Percentiles rank a stretch among this genome's conserved stretches.
These are phyloP conservation scores for Rhodotorula sp. DNA, from an alignment of 1,284 basidiomycete genomes.

Conservation along the genomic window DNA sequence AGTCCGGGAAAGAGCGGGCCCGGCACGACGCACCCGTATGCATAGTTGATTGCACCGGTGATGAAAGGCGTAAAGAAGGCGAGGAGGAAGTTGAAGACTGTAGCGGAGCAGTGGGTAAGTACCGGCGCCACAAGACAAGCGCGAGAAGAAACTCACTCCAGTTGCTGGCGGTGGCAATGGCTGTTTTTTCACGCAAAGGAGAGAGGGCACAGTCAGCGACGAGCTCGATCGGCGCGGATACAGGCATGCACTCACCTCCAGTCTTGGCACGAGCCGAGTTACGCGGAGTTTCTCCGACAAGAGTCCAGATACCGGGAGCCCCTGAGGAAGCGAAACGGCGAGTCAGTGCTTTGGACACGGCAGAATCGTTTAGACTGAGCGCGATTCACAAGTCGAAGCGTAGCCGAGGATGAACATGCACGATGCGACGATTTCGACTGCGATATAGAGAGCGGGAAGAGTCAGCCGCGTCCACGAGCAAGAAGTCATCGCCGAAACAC, in stretches of 20 bases:
- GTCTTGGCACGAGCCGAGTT: slow-evolving; percentile 73
- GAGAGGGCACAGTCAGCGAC: too few relatives aligned
- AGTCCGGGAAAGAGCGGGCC: rapidly evolving
- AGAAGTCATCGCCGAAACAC: slow-evolving; percentile 52
- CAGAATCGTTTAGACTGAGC: slow-evolving; percentile 30
- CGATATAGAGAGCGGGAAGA: too few relatives aligned
- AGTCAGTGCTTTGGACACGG: not conserved
- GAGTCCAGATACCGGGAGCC: slow-evolving; percentile 62
- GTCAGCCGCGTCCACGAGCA: not conserved
- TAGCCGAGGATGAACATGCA: slow-evolving; percentile 76
- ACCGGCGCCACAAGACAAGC: slow-evolving; percentile 52
- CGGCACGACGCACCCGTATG: not conserved
- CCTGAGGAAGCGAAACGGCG: not conserved
- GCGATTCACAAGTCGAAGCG: slow-evolving; percentile 69
- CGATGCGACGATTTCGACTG: slow-evolving; percentile 66
- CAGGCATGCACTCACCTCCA: not conserved
- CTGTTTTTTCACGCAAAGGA: too few relatives aligned
- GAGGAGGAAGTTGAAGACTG: slow-evolving; percentile 9
- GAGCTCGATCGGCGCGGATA: too few relatives aligned
- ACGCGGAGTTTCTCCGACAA: slow-evolving; percentile 65
- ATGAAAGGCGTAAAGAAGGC: slow-evolving; percentile 41
- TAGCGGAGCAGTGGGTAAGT: not conserved
- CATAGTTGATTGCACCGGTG: slow-evolving; percentile 49
- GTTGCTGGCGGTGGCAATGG: slow-evolving; percentile 65
- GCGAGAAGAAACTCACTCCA: slow-evolving; percentile 46